Conservation (phyloP, 2,329 filamentous ascomycete genomes). For the Fusarium duplospermum region DNA sequence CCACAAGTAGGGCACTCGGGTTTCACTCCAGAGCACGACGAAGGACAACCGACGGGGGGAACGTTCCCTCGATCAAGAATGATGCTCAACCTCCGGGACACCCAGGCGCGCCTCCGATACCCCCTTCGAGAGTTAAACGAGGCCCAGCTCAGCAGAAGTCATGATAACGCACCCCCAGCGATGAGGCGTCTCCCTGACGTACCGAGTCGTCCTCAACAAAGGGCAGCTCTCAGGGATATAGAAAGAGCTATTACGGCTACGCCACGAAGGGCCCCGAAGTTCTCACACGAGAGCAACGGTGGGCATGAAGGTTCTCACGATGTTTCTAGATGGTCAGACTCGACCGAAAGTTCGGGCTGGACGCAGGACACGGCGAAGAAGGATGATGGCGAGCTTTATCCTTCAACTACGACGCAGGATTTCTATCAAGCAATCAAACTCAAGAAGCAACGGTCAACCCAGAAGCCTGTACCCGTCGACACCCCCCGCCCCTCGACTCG, state of each 20-base stretch:
- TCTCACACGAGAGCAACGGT: neutral
- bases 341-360: neutral
- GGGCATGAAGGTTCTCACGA: neutral
- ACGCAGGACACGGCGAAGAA: neutral
- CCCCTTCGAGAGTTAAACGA: neutral
- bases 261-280: conserved; percentile 15
- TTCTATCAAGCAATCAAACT: conserved; percentile 14
- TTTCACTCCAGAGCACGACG: conserved; percentile 35
- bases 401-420: conserved; percentile 14
- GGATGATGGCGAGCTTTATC: conserved; percentile 1
- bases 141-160: neutral
- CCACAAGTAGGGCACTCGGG: conserved; percentile 26
- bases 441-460: conserved; percentile 4
- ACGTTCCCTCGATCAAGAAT: conserved; percentile 19
- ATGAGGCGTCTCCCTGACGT: conserved; percentile 6
- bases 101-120: conserved; percentile 20
- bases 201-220: conserved; percentile 8
- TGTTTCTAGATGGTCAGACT: neutral
- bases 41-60: neutral
- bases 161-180: conserved; percentile 2
- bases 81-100: conserved; percentile 30
- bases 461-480: conserved; percentile 10
- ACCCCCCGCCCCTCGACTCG: conserved; percentile 18
- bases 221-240: conserved; percentile 6
- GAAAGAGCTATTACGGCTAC: conserved; percentile 22